Conservation (phyloP, 345 rosid species). For the Zanthoxylum bungeanum region DNA sequence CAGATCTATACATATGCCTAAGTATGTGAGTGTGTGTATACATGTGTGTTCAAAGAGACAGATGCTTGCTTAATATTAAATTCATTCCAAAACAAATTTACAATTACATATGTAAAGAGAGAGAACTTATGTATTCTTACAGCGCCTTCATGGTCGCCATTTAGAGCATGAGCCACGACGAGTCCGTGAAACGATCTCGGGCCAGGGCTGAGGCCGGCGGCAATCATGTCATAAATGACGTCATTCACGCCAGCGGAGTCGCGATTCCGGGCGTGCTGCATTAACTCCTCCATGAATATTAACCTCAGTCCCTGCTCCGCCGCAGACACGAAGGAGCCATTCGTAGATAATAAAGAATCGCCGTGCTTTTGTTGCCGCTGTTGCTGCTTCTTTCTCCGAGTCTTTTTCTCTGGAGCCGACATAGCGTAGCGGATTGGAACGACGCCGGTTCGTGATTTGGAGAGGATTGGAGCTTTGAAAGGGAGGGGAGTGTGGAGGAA, state of each 20-base stretch:
- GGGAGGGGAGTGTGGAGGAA: slow-evolving; percentile 15
- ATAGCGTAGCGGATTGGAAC: slow-evolving; percentile 21
- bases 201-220: slow-evolving; percentile 89
- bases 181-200: slow-evolving; percentile 95
- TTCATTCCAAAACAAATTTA: neutral
- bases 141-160: slow-evolving; percentile 85
- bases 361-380: slow-evolving; percentile 13
- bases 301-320: slow-evolving; percentile 81
- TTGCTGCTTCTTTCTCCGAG: slow-evolving; percentile 27
- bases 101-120: neutral
- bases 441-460: slow-evolving; percentile 8
- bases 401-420: slow-evolving; percentile 31
- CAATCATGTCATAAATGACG: slow-evolving; percentile 90
- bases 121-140: slow-evolving; percentile 29
- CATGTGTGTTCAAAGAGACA: no score
- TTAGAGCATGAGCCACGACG: slow-evolving; percentile 62
- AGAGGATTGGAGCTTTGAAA: slow-evolving; percentile 10
- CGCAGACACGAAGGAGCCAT: slow-evolving; percentile 29
- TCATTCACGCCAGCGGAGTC: slow-evolving; percentile 64
- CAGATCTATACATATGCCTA: no score
- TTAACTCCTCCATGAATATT: slow-evolving; percentile 91
- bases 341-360: slow-evolving; percentile 3
- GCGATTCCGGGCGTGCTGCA: slow-evolving; percentile 72
- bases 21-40: no score
- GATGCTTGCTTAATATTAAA: no score